Evolutionary conservation across 163 green algal species (phyloP).

Genomic region (Scenedesmus sp.): DNA sequence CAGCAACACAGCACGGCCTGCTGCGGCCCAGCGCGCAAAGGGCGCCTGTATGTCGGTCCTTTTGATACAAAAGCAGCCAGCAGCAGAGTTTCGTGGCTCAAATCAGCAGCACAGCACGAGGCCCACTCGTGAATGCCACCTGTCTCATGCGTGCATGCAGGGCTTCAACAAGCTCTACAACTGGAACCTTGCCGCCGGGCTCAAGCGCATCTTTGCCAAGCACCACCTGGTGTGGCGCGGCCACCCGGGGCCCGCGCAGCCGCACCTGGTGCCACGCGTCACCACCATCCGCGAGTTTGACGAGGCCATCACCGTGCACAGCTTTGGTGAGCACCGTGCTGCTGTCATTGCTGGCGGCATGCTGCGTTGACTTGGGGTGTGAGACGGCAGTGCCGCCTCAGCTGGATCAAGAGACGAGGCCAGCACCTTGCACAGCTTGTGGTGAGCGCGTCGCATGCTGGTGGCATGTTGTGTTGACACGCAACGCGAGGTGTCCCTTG

Average conservation of each 20-base stretch:
- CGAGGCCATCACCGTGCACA: slow-evolving; percentile 90
- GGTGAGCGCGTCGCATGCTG: too few species aligned
- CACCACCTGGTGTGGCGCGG: slow-evolving; percentile 82
- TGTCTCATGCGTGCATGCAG: background rate
- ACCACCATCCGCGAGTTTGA: slow-evolving; percentile 95
- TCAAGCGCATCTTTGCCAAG: slow-evolving; percentile 79
- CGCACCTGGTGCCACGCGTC: slow-evolving; percentile 64
- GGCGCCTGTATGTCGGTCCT: too few species aligned
- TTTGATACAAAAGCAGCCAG: too few species aligned
- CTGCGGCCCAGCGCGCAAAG: too few species aligned
- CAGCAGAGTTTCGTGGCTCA: too few species aligned
- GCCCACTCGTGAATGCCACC: background rate
- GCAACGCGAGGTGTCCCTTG: too few species aligned
- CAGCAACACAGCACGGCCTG: too few species aligned
- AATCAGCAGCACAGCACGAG: too few species aligned
- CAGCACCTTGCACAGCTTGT: too few species aligned
- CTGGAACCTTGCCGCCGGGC: slow-evolving; percentile 74
- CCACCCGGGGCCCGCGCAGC: slow-evolving; percentile 54
- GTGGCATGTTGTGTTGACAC: too few species aligned
- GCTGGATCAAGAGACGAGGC: too few species aligned
- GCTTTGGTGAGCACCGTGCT: slow-evolving; percentile 77
- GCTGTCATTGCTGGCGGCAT: background rate
- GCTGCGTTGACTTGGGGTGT: background rate
- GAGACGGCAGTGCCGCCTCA: too few species aligned
- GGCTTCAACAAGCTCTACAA: slow-evolving; percentile 82